Evolutionary conservation across 306 rosid genomes (phyloP).

Genomic region (Luffa aegyptiaca): DNA sequence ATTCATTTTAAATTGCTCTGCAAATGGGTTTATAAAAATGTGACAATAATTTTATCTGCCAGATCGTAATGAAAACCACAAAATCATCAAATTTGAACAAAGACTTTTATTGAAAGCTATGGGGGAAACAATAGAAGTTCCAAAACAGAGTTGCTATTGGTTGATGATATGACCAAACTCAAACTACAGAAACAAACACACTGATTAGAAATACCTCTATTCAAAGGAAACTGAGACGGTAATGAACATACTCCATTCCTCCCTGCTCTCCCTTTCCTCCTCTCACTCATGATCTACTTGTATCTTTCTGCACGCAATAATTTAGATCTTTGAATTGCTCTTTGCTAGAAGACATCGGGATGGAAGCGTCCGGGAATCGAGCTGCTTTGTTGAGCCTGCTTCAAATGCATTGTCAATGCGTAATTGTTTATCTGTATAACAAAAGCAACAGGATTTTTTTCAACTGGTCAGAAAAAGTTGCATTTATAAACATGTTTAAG

Average conservation of each 20-base stretch:
- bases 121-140: background rate
- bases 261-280: background rate
- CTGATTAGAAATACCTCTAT: background rate
- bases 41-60: background rate
- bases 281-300: background rate
- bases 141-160: background rate
- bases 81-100: background rate
- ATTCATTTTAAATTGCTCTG: background rate
- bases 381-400: conserved; percentile 80
- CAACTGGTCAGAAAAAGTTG: background rate
- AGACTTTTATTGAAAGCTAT: background rate
- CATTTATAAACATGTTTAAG: background rate
- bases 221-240: background rate
- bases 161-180: background rate
- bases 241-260: background rate
- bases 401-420: conserved; percentile 84
- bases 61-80: background rate
- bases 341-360: conserved; percentile 70
- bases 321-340: background rate
- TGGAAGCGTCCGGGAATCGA: conserved; percentile 67
- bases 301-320: background rate
- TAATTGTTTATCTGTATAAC: conserved; percentile 66
- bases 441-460: background rate
- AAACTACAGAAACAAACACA: background rate
- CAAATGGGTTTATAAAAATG: background rate